These are phyloP conservation scores for Polyporus tsugae DNA, from an alignment of 1,284 basidiomycete genomes.

Conservation along the genomic window DNA sequence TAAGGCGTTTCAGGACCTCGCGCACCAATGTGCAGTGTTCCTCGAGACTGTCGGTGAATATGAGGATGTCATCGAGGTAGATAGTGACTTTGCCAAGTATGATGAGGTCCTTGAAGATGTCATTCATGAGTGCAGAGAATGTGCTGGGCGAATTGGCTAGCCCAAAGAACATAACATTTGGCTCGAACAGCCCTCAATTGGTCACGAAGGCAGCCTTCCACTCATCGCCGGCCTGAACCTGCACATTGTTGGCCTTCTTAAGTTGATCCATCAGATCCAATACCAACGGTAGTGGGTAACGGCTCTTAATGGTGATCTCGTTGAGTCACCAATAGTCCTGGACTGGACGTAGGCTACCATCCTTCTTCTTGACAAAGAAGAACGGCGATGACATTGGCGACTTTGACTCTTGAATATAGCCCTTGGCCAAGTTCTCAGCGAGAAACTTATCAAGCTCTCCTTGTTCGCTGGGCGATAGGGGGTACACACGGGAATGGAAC, in stretches of 20 bases:
- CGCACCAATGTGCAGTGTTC: conserved; percentile 7
- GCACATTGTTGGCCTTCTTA: conserved; percentile 15
- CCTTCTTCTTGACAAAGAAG: conserved; percentile 53
- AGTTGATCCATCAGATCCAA: conserved; percentile 9
- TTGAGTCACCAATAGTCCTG: conserved; percentile 41
- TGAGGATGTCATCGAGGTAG: no score
- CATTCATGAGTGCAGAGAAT: conserved; percentile 18
- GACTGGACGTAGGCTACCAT: conserved; percentile 40
- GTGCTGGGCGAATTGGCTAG: conserved; percentile 11
- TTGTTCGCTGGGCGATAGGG: conserved; percentile 7
- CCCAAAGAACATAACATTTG: conserved; percentile 16
- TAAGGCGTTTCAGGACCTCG: conserved; percentile 42
- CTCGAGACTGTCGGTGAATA: no score
- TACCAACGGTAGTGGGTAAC: conserved; percentile 17
- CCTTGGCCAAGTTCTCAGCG: conserved; percentile 40
- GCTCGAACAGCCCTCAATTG: conserved; percentile 13
- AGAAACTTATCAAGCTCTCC: conserved; percentile 33
- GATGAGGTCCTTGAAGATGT: no score
- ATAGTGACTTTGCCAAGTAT: no score
- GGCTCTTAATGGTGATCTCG: conserved; percentile 37
- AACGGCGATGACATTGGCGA: conserved; percentile 42
- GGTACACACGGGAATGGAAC: conserved; percentile 14
- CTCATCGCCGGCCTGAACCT: conserved; percentile 16
- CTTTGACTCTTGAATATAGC: conserved; percentile 37
- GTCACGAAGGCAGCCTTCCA: conserved; percentile 18